These are phyloP conservation scores for Lumnitzera littorea DNA, from an alignment of 345 rosid genomes.

Conservation along the genomic window DNA sequence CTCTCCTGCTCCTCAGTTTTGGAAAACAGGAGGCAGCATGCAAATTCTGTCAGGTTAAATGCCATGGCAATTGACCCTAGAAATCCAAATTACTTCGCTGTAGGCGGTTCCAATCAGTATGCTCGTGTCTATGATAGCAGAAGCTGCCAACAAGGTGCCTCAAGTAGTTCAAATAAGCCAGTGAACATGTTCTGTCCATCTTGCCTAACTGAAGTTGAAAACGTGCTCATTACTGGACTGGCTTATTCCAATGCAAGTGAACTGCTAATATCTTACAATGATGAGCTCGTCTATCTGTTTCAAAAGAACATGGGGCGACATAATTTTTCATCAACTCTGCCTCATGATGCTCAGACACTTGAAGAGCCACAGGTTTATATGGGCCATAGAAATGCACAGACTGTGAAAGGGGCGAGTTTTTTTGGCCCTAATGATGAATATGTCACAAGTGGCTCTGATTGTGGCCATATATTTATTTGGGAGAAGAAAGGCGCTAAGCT, in stretches of 20 bases:
- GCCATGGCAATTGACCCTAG: slow-evolving; percentile 48
- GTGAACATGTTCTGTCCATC: slow-evolving; percentile 43
- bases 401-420: slow-evolving; percentile 55
- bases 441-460: slow-evolving; percentile 57
- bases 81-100: slow-evolving; percentile 41
- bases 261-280: slow-evolving; percentile 53
- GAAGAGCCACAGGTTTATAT: slow-evolving; percentile 38
- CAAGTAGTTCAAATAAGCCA: slow-evolving; percentile 30
- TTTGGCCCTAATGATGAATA: slow-evolving; percentile 60
- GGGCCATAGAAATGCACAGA: slow-evolving; percentile 54
- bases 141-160: slow-evolving; percentile 32
- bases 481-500: slow-evolving; percentile 47
- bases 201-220: slow-evolving; percentile 26
- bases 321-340: slow-evolving; percentile 23
- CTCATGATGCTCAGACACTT: slow-evolving; percentile 23
- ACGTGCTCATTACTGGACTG: slow-evolving; percentile 47
- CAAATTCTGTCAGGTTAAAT: slow-evolving; percentile 32
- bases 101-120: slow-evolving; percentile 62
- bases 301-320: slow-evolving; percentile 45
- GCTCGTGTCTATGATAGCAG: slow-evolving; percentile 49
- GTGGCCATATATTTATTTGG: slow-evolving; percentile 63
- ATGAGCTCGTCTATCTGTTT: slow-evolving; percentile 48
- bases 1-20: slow-evolving; percentile 35
- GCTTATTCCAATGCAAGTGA: slow-evolving; percentile 47
- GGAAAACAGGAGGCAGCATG: slow-evolving; percentile 34